Conservation (phyloP, 2,329 filamentous ascomycete species). For the Talaromyces sp. region DNA sequence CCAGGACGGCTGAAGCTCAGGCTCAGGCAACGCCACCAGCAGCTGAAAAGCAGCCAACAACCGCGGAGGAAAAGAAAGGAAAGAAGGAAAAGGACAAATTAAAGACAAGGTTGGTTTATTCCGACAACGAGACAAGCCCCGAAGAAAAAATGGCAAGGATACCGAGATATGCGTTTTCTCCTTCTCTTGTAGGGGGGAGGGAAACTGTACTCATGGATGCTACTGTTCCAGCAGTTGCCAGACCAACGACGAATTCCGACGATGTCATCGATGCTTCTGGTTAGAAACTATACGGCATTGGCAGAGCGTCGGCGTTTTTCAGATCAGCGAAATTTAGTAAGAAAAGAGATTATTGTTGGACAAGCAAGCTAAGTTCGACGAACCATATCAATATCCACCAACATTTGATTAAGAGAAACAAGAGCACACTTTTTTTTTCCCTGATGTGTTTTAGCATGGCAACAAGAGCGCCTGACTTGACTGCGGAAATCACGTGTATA, state of each 20-base stretch:
- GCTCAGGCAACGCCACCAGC: conserved; percentile 30
- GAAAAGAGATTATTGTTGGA: conserved; percentile 23
- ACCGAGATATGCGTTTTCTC: conserved; percentile 69
- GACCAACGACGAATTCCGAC: conserved; percentile 33
- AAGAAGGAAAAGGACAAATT: conserved; percentile 66
- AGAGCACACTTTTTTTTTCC: conserved; percentile 27
- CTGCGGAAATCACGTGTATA: neutral
- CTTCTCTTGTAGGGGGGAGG: conserved; percentile 35
- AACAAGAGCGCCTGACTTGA: conserved; percentile 18
- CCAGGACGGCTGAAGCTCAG: conserved; percentile 44
- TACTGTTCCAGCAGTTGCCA: conserved; percentile 33
- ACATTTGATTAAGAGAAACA: conserved; percentile 25
- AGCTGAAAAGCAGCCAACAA: conserved; percentile 40
- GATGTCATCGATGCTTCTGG: conserved; percentile 34
- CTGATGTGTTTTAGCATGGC: conserved; percentile 37
- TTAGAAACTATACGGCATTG: conserved; percentile 17
- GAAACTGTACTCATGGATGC: conserved; percentile 37
- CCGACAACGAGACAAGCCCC: conserved; percentile 73
- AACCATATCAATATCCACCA: conserved; percentile 26
- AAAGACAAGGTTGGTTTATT: conserved; percentile 72
- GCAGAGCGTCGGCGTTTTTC: neutral
- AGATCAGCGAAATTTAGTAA: neutral
- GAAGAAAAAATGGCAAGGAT: conserved; percentile 85
- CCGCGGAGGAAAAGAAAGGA: conserved; percentile 58
- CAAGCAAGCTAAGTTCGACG: conserved; percentile 39